These are phyloP conservation scores for Clarireedia homoeocarpa DNA, from an alignment of 2,329 filamentous ascomycete genomes.

Conservation along the genomic window DNA sequence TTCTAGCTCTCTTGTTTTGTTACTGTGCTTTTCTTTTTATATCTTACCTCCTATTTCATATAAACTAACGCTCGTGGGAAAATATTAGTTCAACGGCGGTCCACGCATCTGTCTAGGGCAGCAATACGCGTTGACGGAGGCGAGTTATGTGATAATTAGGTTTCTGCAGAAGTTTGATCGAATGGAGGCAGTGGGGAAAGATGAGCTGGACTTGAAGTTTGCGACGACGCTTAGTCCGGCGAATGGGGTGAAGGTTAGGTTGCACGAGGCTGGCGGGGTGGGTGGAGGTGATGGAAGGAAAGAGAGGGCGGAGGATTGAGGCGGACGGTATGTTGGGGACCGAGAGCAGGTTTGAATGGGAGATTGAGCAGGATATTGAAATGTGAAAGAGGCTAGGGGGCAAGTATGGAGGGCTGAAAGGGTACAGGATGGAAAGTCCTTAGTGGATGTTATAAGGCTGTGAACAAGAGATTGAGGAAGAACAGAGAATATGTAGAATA, in stretches of 20 bases:
- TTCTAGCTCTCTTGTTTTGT: too few relatives aligned
- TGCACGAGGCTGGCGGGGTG: not conserved
- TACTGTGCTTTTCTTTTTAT: too few relatives aligned
- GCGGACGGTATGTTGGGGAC: too few relatives aligned
- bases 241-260: constrained; percentile 29
- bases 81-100: constrained; percentile 19
- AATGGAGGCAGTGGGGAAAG: constrained; percentile 24
- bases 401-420: too few relatives aligned
- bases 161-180: constrained; percentile 21
- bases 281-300: not conserved
- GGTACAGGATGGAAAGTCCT: too few relatives aligned
- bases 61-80: too few relatives aligned
- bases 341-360: not conserved
- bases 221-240: constrained; percentile 25
- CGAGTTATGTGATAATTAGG: constrained; percentile 29
- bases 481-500: too few relatives aligned
- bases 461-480: too few relatives aligned
- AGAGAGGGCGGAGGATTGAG: too few relatives aligned
- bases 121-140: constrained; percentile 33
- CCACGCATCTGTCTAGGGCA: constrained; percentile 32
- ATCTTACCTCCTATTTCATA: too few relatives aligned
- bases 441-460: too few relatives aligned
- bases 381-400: too few relatives aligned
- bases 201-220: constrained; percentile 25
- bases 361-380: not conserved